Conservation (phyloP, 2,329 filamentous ascomycete species). For the Clonostachys sp. region DNA sequence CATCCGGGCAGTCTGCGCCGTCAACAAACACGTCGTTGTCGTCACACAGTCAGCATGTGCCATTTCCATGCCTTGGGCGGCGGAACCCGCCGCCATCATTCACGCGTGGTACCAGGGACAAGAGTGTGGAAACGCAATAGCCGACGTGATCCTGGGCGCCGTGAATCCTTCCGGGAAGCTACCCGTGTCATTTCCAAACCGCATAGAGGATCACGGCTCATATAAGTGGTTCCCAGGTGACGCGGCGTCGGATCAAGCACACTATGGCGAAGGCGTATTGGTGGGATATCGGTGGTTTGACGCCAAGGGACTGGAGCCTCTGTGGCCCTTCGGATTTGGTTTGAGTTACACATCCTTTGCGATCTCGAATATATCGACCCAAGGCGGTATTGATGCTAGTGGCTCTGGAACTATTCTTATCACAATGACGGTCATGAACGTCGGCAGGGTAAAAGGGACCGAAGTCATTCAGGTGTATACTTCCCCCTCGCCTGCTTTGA, state of each 20-base stretch:
- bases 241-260: constrained; percentile 35
- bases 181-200: constrained; percentile 8
- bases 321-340: background rate
- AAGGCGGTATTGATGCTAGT: background rate
- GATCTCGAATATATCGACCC: background rate
- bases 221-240: background rate
- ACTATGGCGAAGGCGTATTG: background rate
- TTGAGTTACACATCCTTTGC: background rate
- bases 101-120: constrained; percentile 71
- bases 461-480: constrained; percentile 52
- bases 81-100: constrained; percentile 41
- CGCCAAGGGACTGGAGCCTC: background rate
- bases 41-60: constrained; percentile 65
- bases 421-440: constrained; percentile 49
- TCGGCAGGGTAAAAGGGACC: constrained; percentile 39
- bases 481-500: too few species aligned
- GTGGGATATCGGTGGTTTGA: background rate
- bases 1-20: background rate
- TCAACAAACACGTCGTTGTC: constrained; percentile 37
- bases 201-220: background rate
- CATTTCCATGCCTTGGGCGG: constrained; percentile 48
- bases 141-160: constrained; percentile 61
- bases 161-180: constrained; percentile 26
- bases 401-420: background rate
- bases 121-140: constrained; percentile 65